These are phyloP conservation scores for Backusella parvicylindrica DNA, from an alignment of 192 early-diverging fungal species.

Conservation along the genomic window DNA sequence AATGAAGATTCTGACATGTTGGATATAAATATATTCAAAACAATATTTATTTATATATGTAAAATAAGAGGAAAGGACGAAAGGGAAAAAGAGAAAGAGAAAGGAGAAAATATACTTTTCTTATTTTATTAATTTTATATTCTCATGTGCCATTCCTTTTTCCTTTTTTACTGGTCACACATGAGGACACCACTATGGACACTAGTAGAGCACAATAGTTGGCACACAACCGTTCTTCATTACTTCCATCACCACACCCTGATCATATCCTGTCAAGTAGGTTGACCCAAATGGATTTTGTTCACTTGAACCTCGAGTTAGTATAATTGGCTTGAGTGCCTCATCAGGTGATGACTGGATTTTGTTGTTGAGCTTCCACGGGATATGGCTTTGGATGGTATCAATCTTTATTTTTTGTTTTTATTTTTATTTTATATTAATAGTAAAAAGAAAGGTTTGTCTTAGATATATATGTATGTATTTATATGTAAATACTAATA, in stretches of 20 bases:
- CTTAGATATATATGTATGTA: too few species aligned
- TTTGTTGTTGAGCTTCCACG: slow-evolving; percentile 14
- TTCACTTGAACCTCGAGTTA: slow-evolving; percentile 56
- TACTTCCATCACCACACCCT: slow-evolving; percentile 58
- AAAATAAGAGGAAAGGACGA: not conserved
- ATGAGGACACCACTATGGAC: not conserved
- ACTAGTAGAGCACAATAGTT: slow-evolving; percentile 51
- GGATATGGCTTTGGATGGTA: slow-evolving; percentile 29
- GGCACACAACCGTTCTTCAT: slow-evolving; percentile 61
- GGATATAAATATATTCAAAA: not conserved
- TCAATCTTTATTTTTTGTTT: not conserved
- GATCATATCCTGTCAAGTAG: slow-evolving; percentile 56
- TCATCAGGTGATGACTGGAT: slow-evolving; percentile 18
- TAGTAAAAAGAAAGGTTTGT: too few species aligned
- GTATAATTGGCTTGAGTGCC: slow-evolving; percentile 50
- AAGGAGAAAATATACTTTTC: not conserved
- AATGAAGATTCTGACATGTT: not conserved
- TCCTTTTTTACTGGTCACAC: not conserved
- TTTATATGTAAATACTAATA: not conserved
- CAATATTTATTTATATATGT: not conserved
- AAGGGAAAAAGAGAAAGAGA: not conserved
- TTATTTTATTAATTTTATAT: not conserved
- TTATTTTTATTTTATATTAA: not conserved
- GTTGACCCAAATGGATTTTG: slow-evolving; percentile 71
- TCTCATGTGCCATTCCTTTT: not conserved